phyloP scores from a whole-genome alignment of 2,329 filamentous ascomycete genomes.

The Periglandula ipomoeae region DNA sequence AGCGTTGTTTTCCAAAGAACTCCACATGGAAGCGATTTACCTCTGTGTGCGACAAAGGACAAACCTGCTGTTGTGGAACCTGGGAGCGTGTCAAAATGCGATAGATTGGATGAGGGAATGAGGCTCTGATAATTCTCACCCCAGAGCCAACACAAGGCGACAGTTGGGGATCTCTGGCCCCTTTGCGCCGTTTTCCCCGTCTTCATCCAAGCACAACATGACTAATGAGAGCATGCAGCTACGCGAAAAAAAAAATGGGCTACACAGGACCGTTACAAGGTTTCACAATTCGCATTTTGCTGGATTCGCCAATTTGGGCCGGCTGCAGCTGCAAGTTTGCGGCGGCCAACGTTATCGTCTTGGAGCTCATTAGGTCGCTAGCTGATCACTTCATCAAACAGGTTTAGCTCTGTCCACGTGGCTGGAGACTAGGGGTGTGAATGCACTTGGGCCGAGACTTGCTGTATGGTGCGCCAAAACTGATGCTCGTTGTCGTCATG shows the following conservation, averaged over 20 bases:
- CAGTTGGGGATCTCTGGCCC: too few species aligned
- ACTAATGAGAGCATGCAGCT: neutral
- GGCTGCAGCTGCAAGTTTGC: neutral
- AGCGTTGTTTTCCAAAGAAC: neutral
- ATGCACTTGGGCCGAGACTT: too few species aligned
- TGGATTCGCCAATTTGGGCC: neutral
- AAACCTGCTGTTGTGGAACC: too few species aligned
- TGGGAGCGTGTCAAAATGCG: too few species aligned
- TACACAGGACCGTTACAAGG: neutral
- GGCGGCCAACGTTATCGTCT: neutral
- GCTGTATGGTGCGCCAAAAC: too few species aligned
- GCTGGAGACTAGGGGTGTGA: neutral
- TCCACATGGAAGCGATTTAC: too few species aligned
- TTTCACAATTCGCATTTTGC: neutral
- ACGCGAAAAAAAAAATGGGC: neutral
- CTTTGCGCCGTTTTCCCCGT: neutral
- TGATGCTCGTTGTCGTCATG: neutral
- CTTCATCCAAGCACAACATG: neutral
- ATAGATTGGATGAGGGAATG: neutral
- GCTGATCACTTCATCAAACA: neutral
- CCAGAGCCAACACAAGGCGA: too few species aligned
- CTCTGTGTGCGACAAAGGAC: too few species aligned
- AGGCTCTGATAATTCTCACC: neutral
- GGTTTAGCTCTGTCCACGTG: constrained; percentile 5
- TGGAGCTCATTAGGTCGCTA: neutral